phyloP scores from a whole-genome alignment of 2,329 filamentous ascomycete genomes.

The Penicillium glabrum region DNA sequence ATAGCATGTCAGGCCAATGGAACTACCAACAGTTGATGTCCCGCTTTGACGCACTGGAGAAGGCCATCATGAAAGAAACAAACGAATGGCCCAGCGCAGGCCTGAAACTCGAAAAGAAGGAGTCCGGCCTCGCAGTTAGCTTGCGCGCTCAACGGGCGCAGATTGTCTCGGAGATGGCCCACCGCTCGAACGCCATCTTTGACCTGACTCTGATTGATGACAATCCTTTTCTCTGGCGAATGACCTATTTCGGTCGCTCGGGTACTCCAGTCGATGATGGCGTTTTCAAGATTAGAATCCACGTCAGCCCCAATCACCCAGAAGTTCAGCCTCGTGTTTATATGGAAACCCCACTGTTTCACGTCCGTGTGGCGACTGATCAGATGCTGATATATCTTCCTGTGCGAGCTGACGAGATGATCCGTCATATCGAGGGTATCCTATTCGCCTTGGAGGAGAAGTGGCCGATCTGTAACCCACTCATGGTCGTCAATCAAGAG shows the following conservation, averaged over 20 bases:
- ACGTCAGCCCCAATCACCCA: conserved; percentile 81
- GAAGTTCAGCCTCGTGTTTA: conserved; percentile 82
- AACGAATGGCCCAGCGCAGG: conserved; percentile 71
- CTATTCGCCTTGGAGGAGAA: conserved; percentile 84
- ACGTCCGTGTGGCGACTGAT: conserved; percentile 78
- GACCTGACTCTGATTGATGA: conserved; percentile 73
- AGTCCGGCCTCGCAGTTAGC: conserved; percentile 75
- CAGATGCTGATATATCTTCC: conserved; percentile 83
- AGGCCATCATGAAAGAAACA: conserved; percentile 67
- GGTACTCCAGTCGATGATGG: conserved; percentile 94
- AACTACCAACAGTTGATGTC: conserved; percentile 72
- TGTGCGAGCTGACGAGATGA: conserved; percentile 70
- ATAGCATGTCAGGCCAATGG: conserved; percentile 84
- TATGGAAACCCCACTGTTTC: conserved; percentile 80
- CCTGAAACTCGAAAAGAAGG: conserved; percentile 59
- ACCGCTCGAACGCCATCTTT: conserved; percentile 67
- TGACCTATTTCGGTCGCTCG: conserved; percentile 87
- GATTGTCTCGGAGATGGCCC: conserved; percentile 72
- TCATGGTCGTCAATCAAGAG: conserved; percentile 82
- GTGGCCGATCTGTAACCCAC: conserved; percentile 81
- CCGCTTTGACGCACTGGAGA: conserved; percentile 54
- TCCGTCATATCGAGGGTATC: conserved; percentile 80
- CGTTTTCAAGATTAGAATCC: conserved; percentile 77
- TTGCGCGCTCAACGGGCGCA: conserved; percentile 83
- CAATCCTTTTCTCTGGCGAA: conserved; percentile 85